Conservation (phyloP, 768 basidiomycete species). For the Boletus tylopilopsis region DNA sequence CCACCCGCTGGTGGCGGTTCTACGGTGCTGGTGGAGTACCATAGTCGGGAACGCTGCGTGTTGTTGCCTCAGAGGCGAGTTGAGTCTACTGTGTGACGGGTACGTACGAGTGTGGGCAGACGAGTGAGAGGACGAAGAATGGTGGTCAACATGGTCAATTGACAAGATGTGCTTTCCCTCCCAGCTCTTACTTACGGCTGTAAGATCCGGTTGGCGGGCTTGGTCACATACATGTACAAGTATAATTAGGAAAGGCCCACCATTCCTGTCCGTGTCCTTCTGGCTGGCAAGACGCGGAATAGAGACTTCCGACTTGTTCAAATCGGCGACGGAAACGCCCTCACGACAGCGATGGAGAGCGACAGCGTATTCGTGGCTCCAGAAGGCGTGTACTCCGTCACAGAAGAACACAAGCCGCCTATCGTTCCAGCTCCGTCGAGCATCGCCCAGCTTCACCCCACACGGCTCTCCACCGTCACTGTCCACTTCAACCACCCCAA, state of each 20-base stretch:
- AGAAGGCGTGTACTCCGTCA: conserved; percentile 86
- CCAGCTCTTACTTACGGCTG: not conserved
- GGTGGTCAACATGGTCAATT: conserved; percentile 21
- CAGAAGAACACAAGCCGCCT: conserved; percentile 77
- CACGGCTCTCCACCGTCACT: conserved; percentile 57
- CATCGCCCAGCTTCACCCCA: conserved; percentile 45
- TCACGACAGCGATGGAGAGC: conserved; percentile 61
- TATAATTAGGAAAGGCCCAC: no score
- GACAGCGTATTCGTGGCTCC: conserved; percentile 84
- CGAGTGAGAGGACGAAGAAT: conserved; percentile 19
- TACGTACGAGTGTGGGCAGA: conserved; percentile 17
- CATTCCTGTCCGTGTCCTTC: not conserved
- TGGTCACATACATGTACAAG: conserved; percentile 9
- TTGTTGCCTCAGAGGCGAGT: not conserved
- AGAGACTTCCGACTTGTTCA: no score
- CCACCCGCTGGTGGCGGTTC: conserved; percentile 80
- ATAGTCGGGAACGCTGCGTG: conserved; percentile 30
- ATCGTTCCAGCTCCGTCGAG: conserved; percentile 38
- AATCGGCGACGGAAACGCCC: no score
- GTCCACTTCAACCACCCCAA: conserved; percentile 62
- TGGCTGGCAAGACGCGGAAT: not conserved
- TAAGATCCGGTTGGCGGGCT: conserved; percentile 28
- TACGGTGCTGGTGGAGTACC: conserved; percentile 46
- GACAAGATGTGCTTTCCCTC: conserved; percentile 1
- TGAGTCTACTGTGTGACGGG: not conserved